Conservation (phyloP, 2,329 filamentous ascomycete genomes). For the Trichothecium sympodiale region DNA sequence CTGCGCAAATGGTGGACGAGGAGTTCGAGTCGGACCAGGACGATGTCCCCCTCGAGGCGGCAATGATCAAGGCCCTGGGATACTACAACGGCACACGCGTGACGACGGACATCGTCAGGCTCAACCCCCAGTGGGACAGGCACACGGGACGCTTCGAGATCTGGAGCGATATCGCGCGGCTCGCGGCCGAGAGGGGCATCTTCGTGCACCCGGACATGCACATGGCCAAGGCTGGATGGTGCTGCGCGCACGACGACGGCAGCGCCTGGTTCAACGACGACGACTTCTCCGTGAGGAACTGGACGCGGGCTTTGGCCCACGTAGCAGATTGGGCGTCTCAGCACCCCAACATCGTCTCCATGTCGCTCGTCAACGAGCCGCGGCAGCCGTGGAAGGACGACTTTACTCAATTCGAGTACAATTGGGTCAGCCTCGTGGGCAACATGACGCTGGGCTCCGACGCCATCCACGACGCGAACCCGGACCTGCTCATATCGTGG, state of each 20-base stretch:
- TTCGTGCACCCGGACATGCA: conserved; percentile 30
- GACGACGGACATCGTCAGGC: conserved; percentile 31
- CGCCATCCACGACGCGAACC: conserved; percentile 38
- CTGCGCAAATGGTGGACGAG: conserved; percentile 44
- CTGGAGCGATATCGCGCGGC: conserved; percentile 8
- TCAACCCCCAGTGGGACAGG: conserved; percentile 31
- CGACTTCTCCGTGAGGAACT: conserved; percentile 40
- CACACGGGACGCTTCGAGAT: conserved; percentile 9
- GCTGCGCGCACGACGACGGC: conserved; percentile 36
- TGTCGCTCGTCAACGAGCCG: conserved; percentile 9
- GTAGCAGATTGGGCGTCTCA: conserved; percentile 32
- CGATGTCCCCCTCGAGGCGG: conserved; percentile 24
- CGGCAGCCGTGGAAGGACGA: conserved; percentile 9
- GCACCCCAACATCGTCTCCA: conserved; percentile 16
- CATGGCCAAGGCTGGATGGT: conserved; percentile 28
- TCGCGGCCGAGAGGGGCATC: conserved; percentile 16
- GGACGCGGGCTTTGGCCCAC: conserved; percentile 41
- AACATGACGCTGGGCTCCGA: conserved; percentile 34
- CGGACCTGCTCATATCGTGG: conserved; percentile 40
- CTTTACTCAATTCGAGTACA: conserved; percentile 29
- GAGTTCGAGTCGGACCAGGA: conserved; percentile 25
- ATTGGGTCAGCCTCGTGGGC: conserved; percentile 43
- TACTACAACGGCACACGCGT: conserved; percentile 35
- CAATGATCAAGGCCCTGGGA: conserved; percentile 30
- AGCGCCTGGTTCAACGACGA: conserved; percentile 45